Base-by-base conservation (phyloP, 1,139 yeast species). In the Yamadazyma triangularis region DNA sequence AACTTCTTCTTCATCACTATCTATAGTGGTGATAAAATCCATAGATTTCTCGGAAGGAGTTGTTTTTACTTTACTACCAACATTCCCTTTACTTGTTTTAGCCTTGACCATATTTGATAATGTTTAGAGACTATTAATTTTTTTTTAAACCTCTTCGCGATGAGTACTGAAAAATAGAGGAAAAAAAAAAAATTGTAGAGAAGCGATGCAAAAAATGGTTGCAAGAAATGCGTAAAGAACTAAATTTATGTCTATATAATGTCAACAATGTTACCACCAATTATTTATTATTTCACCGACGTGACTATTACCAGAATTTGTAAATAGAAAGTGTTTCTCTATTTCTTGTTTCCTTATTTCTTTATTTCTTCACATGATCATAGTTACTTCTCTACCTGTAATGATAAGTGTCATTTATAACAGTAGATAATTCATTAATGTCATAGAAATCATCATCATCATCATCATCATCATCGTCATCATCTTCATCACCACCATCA, bases 361-460 rank as follows among this genome's bases (percentile, higher is more conserved):
- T n/a, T n/a, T n/a, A n/a, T n/a, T n/a, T n/a, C n/a, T n/a, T n/a
- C n/a, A n/a, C n/a, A n/a, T n/a, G n/a, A n/a, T n/a, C n/a, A n/a
- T n/a, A n/a, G n/a, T n/a, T n/a, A n/a, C n/a, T 18, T 18, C 6
- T 7, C 20, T 18, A 18, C 20, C 9, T 18, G 20, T 73, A 76
- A 22, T 37, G 37, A 50, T 69, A 64, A 38, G 69, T 71, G 25
- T 62, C 58, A 8, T 58, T 56, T 5, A 74, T 52, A 15, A 73
- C 49, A 26, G 56, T 39, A 13, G 50, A 53, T 44, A 77, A 53
- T 31, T 65, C 73, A 7, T 61, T 60, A 23, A 71, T 39, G 36
- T 70, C 64, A 40, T 71, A 71, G 31, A 47, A 52, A 21, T 69
- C 70, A 8, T 57, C 62, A 10, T 59, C 67, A 13, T 67, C 67